phyloP scores from a whole-genome alignment of 2,329 filamentous ascomycete genomes.

The Alternaria alternata region DNA sequence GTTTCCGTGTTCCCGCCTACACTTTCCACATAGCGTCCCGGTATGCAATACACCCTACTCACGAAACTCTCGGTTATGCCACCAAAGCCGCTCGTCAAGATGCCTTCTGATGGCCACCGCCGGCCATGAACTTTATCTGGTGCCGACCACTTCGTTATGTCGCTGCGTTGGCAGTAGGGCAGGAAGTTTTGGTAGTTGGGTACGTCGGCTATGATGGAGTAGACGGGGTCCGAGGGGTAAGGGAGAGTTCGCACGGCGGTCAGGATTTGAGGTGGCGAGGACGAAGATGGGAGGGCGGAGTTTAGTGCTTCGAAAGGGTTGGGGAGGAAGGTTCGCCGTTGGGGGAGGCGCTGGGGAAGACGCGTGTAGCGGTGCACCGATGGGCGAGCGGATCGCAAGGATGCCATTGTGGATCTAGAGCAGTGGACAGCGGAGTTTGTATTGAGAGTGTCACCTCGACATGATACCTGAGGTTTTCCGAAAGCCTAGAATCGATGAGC shows the following conservation, averaged over 20 bases:
- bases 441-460: conserved; percentile 20
- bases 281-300: conserved; percentile 30
- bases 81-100: conserved; percentile 85
- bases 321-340: conserved; percentile 54
- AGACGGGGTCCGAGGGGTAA: conserved; percentile 75
- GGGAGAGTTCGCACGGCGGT: conserved; percentile 78
- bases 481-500: conserved; percentile 2
- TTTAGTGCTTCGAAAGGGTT: conserved; percentile 56
- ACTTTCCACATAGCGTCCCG: conserved; percentile 77
- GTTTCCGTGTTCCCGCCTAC: conserved; percentile 67
- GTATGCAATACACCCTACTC: conserved; percentile 79
- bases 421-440: neutral
- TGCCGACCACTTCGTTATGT: conserved; percentile 76
- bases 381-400: conserved; percentile 44
- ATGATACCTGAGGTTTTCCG: conserved; percentile 21
- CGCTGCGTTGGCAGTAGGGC: conserved; percentile 84
- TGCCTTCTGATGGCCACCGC: conserved; percentile 75
- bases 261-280: conserved; percentile 68
- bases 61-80: conserved; percentile 85
- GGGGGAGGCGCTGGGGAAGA: conserved; percentile 12
- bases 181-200: conserved; percentile 82
- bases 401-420: conserved; percentile 41
- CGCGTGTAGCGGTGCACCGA: conserved; percentile 38
- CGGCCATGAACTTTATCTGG: conserved; percentile 58
- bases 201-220: conserved; percentile 87